Evolutionary conservation across 148 eudicot species (phyloP), one percentile per base, ranked within the genome.

Genomic region (Diospyros lotus): DNA sequence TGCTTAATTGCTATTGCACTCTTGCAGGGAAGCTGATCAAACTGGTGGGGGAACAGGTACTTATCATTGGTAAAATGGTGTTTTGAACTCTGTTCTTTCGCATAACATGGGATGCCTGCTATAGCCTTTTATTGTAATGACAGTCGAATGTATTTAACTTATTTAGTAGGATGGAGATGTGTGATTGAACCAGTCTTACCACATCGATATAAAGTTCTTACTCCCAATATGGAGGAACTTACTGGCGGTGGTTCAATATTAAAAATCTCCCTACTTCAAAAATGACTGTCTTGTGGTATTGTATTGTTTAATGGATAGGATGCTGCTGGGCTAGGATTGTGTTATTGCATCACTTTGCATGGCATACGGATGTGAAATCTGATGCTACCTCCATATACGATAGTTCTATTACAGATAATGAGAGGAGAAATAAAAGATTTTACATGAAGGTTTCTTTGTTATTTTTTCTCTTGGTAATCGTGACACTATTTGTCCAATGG

Each of bases 21-120:
- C 39, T 56, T 75, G 77, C 85, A 85, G 87, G 82, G 81, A 77
- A 71, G 75, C 79, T 5, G 77, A 73, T 64, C 87, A 80, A 71
- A 75, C 71, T 69, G 76, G 64, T 56, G 85, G 81, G 38, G 81
- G 72, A 74, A 62, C 81, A 79, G 85, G 87, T 85, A 82, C 43
- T 66, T 18, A 75, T 50, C 38, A 54, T 51, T 39, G 40, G 9
- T 39, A 39, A 62, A 44, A 51, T 18, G 7, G 6, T 12, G 43
- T 50, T 60, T 73, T 8, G 13, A 73, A 51, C 40, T 51, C 28
- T 51, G 15, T 14, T 39, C 48, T 38, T 63, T 39, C 4, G 56
- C 45, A 59, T 15, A 8, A 15, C 39, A 39, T 46, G 44, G 46
- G 69, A 40, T 63, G 28, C 59, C 39, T 63, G 48, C 46, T 8